Evolutionary conservation across 2,329 filamentous ascomycete genomes (phyloP).

Genomic region (Apiospora aurea): DNA sequence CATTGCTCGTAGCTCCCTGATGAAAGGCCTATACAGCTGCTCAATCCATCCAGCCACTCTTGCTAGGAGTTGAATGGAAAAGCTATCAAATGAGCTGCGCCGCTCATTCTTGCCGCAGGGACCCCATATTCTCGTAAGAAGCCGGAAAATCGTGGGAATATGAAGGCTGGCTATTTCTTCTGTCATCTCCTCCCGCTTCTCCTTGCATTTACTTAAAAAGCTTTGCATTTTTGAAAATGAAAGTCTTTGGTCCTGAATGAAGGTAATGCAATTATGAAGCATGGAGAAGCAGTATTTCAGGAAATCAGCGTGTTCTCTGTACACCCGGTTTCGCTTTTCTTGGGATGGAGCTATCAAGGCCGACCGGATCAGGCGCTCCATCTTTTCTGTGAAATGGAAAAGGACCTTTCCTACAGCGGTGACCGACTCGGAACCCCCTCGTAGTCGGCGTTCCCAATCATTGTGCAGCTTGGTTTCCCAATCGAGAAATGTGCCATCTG

Average conservation of each 20-base stretch:
- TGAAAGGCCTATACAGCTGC: constrained; percentile 33
- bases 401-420: constrained; percentile 33
- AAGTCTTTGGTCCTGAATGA: constrained; percentile 34
- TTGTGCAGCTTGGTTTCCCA: constrained; percentile 12
- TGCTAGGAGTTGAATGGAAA: constrained; percentile 34
- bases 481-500: not conserved
- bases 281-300: constrained; percentile 37
- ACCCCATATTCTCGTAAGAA: constrained; percentile 37
- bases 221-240: constrained; percentile 18
- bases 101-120: constrained; percentile 36
- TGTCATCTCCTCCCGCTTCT: constrained; percentile 32
- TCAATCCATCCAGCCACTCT: constrained; percentile 36
- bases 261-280: constrained; percentile 31
- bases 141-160: constrained; percentile 37
- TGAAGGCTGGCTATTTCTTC: constrained; percentile 35
- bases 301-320: constrained; percentile 34
- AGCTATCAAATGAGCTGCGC: constrained; percentile 36
- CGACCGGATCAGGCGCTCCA: constrained; percentile 35
- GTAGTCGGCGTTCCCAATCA: constrained; percentile 33
- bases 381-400: constrained; percentile 33
- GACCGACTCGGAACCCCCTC: constrained; percentile 28
- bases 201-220: constrained; percentile 24
- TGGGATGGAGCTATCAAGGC: constrained; percentile 33
- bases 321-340: constrained; percentile 37
- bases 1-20: not conserved